These are phyloP conservation scores for Theileria equi DNA, from an alignment of 169 alveolate species.

Conservation along the genomic window DNA sequence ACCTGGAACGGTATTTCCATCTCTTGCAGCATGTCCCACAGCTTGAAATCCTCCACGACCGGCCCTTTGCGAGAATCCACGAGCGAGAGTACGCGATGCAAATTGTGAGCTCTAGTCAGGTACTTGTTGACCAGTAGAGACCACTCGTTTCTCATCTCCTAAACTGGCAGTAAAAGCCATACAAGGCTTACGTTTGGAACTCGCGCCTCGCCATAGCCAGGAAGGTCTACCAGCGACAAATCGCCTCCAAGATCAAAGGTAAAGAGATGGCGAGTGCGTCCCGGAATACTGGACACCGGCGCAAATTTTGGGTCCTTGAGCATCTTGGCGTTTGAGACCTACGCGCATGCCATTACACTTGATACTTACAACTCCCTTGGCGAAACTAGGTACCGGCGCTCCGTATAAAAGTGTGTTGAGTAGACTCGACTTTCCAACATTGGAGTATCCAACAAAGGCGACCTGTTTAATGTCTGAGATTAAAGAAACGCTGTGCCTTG, in stretches of 20 bases:
- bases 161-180: neutral
- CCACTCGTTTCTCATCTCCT: conserved; percentile 71
- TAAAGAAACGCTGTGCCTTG: too few species aligned
- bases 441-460: conserved; percentile 89
- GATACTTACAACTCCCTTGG: conserved; percentile 52
- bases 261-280: conserved; percentile 82
- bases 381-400: conserved; percentile 68
- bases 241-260: conserved; percentile 75
- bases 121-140: conserved; percentile 71
- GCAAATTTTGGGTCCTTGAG: conserved; percentile 67
- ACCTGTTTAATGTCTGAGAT: conserved; percentile 62
- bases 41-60: conserved; percentile 67
- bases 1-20: conserved; percentile 75
- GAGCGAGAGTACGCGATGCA: conserved; percentile 72
- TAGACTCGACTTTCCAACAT: conserved; percentile 90
- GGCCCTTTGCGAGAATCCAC: conserved; percentile 75
- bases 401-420: conserved; percentile 84
- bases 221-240: conserved; percentile 80
- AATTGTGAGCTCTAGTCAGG: conserved; percentile 60
- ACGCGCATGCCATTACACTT: neutral
- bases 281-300: conserved; percentile 80
- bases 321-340: conserved; percentile 61
- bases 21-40: conserved; percentile 75
- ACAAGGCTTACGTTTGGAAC: conserved; percentile 63
- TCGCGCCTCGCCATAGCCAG: conserved; percentile 85